Conservation (phyloP, 1,284 basidiomycete species). For the Ganoderma lingzhi region DNA sequence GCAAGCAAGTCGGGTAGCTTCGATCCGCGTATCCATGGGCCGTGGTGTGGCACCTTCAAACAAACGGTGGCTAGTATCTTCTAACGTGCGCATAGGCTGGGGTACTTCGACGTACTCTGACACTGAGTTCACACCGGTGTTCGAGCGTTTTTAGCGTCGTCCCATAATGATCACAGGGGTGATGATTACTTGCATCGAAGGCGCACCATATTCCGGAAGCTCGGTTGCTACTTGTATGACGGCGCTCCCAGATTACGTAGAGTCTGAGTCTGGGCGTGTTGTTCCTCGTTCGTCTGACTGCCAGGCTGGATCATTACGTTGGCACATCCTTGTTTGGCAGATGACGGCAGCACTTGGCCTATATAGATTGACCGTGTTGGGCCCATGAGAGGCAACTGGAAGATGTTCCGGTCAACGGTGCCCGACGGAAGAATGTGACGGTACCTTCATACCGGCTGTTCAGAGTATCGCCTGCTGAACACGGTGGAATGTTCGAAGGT, state of each 20-base stretch:
- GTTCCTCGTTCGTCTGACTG: neutral
- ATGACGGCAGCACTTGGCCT: neutral
- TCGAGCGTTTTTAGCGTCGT: too few relatives aligned
- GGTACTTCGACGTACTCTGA: too few relatives aligned
- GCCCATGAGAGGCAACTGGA: slow-evolving; percentile 3
- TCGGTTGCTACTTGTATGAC: neutral
- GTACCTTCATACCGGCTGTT: slow-evolving; percentile 5
- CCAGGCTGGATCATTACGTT: neutral
- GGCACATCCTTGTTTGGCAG: neutral
- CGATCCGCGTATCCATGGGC: too few relatives aligned
- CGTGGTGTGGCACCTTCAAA: too few relatives aligned
- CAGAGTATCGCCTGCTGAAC: neutral
- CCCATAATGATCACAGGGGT: neutral
- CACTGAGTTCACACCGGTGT: too few relatives aligned
- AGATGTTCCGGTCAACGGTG: neutral
- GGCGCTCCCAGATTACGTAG: neutral
- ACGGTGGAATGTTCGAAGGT: neutral
- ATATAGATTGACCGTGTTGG: neutral
- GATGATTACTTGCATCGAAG: neutral
- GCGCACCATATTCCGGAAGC: neutral
- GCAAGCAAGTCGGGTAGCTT: too few relatives aligned
- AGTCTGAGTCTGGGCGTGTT: too few relatives aligned
- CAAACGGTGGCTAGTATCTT: too few relatives aligned
- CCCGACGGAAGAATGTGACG: neutral
- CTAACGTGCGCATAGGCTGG: too few relatives aligned